phyloP scores from a whole-genome alignment of 169 alveolate species.

The Plasmodium coatneyi region DNA sequence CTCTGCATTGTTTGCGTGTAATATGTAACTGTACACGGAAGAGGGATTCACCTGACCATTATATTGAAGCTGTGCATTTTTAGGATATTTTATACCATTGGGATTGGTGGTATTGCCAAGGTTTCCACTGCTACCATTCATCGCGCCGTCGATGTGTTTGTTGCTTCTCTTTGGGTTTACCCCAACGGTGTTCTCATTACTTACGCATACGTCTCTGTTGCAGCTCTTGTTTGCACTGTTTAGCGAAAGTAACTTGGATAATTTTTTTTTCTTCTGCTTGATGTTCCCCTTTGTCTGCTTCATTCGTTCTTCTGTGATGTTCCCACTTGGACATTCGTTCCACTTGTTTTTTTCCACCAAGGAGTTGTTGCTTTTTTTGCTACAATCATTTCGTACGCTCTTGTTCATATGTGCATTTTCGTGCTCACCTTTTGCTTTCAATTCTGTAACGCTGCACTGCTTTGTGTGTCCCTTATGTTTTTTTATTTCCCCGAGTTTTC shows the following conservation, averaged over 20 bases:
- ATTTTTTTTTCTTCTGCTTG: constrained; percentile 25
- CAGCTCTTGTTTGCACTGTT: constrained; percentile 11
- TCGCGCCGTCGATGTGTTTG: neutral
- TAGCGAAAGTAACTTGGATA: constrained; percentile 26
- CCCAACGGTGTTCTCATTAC: neutral
- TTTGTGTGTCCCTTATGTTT: neutral
- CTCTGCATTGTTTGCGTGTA: constrained; percentile 31
- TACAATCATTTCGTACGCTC: neutral
- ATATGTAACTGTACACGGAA: constrained; percentile 59
- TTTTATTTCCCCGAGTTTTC: neutral
- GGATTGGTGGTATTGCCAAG: neutral
- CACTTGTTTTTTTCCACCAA: neutral
- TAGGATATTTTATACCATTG: neutral
- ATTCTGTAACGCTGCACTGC: neutral
- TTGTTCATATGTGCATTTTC: neutral
- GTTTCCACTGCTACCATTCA: neutral
- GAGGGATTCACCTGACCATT: constrained; percentile 15
- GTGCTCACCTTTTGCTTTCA: neutral
- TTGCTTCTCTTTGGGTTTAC: neutral
- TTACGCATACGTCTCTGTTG: neutral
- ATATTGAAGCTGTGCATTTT: constrained; percentile 3
- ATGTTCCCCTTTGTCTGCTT: constrained; percentile 4
- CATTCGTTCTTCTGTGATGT: neutral
- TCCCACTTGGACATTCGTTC: neutral
- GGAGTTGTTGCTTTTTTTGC: neutral